A percentile compares a stretch with the other conserved stretches of the same genome.
These are phyloP conservation scores for Zarea fungicola DNA, from an alignment of 2,329 filamentous ascomycete species.

Conservation along the genomic window DNA sequence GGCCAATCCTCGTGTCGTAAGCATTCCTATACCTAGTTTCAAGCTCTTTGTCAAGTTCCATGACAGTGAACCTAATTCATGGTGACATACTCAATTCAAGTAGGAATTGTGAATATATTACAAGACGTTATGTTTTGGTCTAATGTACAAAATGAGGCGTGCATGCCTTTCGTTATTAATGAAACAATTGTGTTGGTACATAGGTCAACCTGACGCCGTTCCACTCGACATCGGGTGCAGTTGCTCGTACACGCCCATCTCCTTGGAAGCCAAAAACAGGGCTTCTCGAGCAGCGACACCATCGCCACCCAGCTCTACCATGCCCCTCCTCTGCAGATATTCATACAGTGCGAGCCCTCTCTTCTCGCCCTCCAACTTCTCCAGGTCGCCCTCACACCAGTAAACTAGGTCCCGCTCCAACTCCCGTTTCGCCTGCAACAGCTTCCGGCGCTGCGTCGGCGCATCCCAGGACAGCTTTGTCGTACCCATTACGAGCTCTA, in stretches of 20 bases:
- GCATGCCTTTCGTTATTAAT: neutral
- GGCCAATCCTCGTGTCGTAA: too few relatives aligned
- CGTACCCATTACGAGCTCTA: conserved; percentile 42
- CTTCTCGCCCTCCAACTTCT: conserved; percentile 30
- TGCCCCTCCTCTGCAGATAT: conserved; percentile 36
- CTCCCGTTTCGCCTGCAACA: conserved; percentile 37
- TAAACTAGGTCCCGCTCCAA: conserved; percentile 35
- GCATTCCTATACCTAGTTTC: too few relatives aligned
- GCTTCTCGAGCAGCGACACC: conserved; percentile 20
- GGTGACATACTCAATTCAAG: neutral
- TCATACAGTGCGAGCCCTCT: conserved; percentile 37
- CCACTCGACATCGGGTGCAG: conserved; percentile 18
- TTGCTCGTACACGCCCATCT: conserved; percentile 40
- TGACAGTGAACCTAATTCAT: too few relatives aligned
- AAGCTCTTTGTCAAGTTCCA: too few relatives aligned
- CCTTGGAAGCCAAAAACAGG: conserved; percentile 29
- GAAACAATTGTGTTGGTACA: conserved; percentile 3
- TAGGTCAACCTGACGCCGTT: neutral
- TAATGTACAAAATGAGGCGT: neutral
- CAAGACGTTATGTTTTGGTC: neutral
- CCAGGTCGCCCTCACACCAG: conserved; percentile 25
- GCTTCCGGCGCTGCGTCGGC: conserved; percentile 32
- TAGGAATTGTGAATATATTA: neutral
- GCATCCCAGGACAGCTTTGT: conserved; percentile 40
- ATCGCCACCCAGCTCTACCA: conserved; percentile 24